Evolutionary conservation across 768 basidiomycete species (phyloP), one percentile per base, ranked within the genome.

Genomic region (Rhodotorula graminis): DNA sequence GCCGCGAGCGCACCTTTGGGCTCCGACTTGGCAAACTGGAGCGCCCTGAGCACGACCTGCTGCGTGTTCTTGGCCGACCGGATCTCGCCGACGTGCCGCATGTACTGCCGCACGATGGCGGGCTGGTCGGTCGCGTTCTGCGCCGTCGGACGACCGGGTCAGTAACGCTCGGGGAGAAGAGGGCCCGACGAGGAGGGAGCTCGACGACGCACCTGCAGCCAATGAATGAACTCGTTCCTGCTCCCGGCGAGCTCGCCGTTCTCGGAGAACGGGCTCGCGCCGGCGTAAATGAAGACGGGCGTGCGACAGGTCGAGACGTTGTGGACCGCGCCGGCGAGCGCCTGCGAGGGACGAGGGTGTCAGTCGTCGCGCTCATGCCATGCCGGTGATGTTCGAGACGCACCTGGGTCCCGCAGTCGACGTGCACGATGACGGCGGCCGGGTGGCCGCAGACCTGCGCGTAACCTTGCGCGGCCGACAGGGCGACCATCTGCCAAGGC

Each of bases 181-280:
- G 47, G 42, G 19, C 9, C n/a, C 19, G 14, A 11, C 33, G 6
- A 23, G 0, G 14, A 47, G 3, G 44, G 29, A n/a, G 19, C 27
- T 61, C n/a, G n/a, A n/a, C n/a, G 40, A 31, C 50, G 73, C 86
- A 88, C 88, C 83, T 90, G 88, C 6, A 87, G 70, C 86, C 88
- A 88, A 84, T 88, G 87, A 52, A 88, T 88, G 84, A 86, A 90
- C 76, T 90, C 89, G 73, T 90, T 90, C 74, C 88, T 83, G 0
- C 84, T 84, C 0, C 89, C 89, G 58, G 82, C 85, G 58, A 86
- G 82, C 74, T 89, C 88, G 1, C 85, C 85, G 52, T 85, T 79
- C 11, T 80, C 80, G 47, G 85, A 85, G 76, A 86, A 87, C 0
- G 89, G 87, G 0, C 88, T 85, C 0, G 88, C 86, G 0, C 89